Evolutionary conservation across 139 green algal genomes (phyloP).

Genomic region (Coelastrella sp.): DNA sequence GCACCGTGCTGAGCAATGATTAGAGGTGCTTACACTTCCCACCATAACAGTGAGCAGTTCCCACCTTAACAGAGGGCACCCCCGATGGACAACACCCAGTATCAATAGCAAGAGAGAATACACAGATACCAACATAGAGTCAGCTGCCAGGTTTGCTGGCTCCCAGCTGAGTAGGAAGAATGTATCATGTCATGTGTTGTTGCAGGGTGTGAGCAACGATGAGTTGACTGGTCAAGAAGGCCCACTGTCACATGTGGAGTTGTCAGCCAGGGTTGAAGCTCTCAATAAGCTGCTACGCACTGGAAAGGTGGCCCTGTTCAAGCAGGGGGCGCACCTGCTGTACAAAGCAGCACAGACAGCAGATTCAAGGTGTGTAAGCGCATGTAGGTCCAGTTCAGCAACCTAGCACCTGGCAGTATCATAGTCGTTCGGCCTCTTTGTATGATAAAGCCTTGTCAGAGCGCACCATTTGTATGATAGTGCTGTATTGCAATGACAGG

Average conservation of each 20-base stretch:
- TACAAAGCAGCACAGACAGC: slow-evolving; percentile 65
- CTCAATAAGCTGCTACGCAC: slow-evolving; percentile 54
- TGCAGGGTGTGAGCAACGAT: slow-evolving; percentile 19
- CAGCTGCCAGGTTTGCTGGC: background rate
- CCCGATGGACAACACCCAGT: no score
- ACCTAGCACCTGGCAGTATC: no score
- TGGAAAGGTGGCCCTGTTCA: slow-evolving; percentile 53
- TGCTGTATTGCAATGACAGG: no score
- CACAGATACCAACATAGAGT: background rate
- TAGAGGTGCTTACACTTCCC: no score
- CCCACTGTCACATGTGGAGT: background rate
- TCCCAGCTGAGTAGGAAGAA: background rate
- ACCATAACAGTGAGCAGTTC: no score
- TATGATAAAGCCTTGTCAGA: no score
- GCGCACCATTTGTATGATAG: no score
- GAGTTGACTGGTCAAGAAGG: background rate
- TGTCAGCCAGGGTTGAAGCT: slow-evolving; percentile 5
- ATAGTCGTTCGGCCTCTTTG: no score
- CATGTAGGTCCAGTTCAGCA: no score
- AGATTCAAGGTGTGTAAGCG: slow-evolving; percentile 25
- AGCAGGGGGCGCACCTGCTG: slow-evolving; percentile 22
- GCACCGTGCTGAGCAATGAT: no score
- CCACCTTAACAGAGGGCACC: no score
- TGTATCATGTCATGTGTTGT: background rate
- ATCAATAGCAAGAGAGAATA: no score